phyloP scores from a whole-genome alignment of 371 early-diverging fungal genomes.

The Modicella reniformis region DNA sequence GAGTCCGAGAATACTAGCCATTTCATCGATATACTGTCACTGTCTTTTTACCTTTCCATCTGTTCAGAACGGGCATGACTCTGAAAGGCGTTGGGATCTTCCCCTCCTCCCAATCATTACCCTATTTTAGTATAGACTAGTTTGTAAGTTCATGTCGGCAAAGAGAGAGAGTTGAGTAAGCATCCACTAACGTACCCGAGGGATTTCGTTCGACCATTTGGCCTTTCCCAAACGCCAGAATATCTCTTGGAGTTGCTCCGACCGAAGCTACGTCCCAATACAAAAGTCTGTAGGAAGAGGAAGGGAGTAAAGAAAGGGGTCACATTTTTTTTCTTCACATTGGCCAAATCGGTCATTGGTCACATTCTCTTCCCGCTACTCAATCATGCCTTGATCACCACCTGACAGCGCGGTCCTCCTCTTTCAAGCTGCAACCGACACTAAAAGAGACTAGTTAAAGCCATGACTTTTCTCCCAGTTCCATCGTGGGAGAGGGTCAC shows the following conservation, averaged over 20 bases:
- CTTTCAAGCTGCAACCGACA: not conserved
- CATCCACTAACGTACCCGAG: not conserved
- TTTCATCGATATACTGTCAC: not conserved
- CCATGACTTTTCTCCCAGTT: not conserved
- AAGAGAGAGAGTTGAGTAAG: not conserved
- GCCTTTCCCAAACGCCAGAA: constrained; percentile 38
- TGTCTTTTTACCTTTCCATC: constrained; percentile 30
- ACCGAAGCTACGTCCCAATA: constrained; percentile 34
- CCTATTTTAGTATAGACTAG: not conserved
- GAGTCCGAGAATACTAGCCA: not conserved
- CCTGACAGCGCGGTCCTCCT: too few species aligned
- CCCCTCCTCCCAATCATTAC: constrained; percentile 8
- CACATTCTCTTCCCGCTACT: not conserved
- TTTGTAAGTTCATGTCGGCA: not conserved
- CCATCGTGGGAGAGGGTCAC: not conserved
- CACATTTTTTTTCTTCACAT: constrained; percentile 27
- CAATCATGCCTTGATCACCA: not conserved
- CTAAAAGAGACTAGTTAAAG: not conserved
- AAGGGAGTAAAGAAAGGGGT: constrained; percentile 9
- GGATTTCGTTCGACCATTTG: constrained; percentile 27
- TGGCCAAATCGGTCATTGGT: not conserved
- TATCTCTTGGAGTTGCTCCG: constrained; percentile 27
- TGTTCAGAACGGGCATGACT: constrained; percentile 27
- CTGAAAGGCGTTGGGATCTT: constrained; percentile 34
- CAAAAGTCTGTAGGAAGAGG: constrained; percentile 14